Evolutionary conservation across 1,139 yeast species (phyloP).

Genomic region (Saccharomycopsis hybrid): DNA sequence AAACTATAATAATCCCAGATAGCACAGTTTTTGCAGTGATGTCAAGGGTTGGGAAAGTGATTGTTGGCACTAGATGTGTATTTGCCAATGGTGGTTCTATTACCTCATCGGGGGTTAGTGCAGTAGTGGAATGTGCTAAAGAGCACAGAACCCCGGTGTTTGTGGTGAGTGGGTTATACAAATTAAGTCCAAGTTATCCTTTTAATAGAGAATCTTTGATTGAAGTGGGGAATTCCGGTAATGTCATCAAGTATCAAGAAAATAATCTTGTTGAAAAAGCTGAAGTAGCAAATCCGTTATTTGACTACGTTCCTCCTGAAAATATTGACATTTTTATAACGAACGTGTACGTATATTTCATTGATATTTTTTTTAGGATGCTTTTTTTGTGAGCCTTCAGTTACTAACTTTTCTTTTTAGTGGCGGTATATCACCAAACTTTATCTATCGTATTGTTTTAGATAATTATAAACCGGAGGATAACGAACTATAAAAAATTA

Average conservation of each 20-base stretch:
- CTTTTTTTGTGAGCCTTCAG: no score
- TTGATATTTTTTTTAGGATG: no score
- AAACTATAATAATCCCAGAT: conserved; percentile 88
- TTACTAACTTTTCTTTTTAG: no score
- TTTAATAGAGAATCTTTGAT: conserved; percentile 82
- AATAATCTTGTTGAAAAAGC: conserved; percentile 49
- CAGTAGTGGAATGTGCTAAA: conserved; percentile 93
- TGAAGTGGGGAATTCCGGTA: conserved; percentile 91
- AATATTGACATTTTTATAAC: conserved; percentile 91
- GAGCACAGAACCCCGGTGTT: conserved; percentile 93
- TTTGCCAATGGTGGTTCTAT: conserved; percentile 96
- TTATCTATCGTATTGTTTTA: conserved; percentile 88
- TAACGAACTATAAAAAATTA: conserved; percentile 49
- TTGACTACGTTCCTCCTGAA: conserved; percentile 90
- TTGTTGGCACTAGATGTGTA: conserved; percentile 86
- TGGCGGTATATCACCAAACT: conserved; percentile 97
- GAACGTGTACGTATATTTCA: no score
- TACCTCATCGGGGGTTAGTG: conserved; percentile 83
- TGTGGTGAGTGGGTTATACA: conserved; percentile 90
- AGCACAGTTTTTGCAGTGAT: conserved; percentile 89
- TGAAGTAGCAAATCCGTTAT: conserved; percentile 86
- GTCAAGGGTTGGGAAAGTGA: conserved; percentile 96
- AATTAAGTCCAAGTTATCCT: conserved; percentile 90
- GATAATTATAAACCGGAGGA: conserved; percentile 91
- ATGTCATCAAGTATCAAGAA: conserved; percentile 68